A percentile compares a stretch with the other conserved stretches of the same genome.
phyloP scores from a whole-genome alignment of 306 rosid genomes.

The Mimosa pudica region DNA sequence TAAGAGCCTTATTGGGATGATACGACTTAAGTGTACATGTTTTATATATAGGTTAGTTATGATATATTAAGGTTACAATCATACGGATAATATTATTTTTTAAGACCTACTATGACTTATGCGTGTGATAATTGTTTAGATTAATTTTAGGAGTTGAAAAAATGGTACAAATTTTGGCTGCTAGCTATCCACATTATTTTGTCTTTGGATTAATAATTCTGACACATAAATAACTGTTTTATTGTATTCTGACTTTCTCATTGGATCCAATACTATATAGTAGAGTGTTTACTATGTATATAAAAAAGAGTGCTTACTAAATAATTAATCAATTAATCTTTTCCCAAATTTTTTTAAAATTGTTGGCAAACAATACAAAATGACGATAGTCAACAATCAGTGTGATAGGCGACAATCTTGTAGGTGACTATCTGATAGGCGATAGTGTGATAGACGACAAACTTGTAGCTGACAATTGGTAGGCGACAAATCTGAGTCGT shows the following conservation, averaged over 20 bases:
- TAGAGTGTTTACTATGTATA: too few species aligned
- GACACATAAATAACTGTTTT: conserved; percentile 35
- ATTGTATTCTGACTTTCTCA: conserved; percentile 28
- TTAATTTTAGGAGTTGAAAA: conserved; percentile 36
- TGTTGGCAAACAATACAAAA: too few species aligned
- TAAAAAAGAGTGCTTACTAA: conserved; percentile 26
- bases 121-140: conserved; percentile 11
- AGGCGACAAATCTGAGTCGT: too few species aligned
- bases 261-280: conserved; percentile 33
- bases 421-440: too few species aligned
- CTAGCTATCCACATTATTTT: conserved; percentile 18
- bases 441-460: too few species aligned
- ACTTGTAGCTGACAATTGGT: too few species aligned
- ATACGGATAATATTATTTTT: background rate
- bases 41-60: background rate
- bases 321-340: background rate
- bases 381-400: too few species aligned
- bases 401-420: too few species aligned
- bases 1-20: background rate
- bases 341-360: background rate
- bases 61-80: background rate
- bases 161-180: conserved; percentile 30
- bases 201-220: conserved; percentile 37
- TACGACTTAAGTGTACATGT: too few species aligned
- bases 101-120: conserved; percentile 26